These are phyloP conservation scores for Petunia hybrid DNA, from an alignment of 305 asterid species.

Conservation along the genomic window DNA sequence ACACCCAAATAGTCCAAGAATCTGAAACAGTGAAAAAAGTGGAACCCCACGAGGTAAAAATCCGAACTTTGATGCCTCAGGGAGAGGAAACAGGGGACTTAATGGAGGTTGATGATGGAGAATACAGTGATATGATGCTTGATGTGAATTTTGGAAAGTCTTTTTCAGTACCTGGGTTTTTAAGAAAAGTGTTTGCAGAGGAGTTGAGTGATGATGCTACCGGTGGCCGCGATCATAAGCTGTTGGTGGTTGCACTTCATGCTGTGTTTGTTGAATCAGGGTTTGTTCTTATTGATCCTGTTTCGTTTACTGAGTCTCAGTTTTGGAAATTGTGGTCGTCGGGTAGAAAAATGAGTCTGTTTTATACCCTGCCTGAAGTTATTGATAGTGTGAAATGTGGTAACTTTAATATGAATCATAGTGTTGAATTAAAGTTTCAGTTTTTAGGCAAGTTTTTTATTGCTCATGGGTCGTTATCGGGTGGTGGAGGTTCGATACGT, in stretches of 20 bases:
- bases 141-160: conserved; percentile 46
- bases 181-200: conserved; percentile 74
- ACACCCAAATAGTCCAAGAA: conserved; percentile 16
- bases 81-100: conserved; percentile 36
- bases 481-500: conserved; percentile 37
- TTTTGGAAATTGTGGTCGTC: conserved; percentile 53
- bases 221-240: conserved; percentile 57
- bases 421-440: conserved; percentile 64
- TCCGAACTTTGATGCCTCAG: conserved; percentile 27
- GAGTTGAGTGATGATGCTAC: conserved; percentile 61
- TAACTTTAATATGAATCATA: conserved; percentile 19
- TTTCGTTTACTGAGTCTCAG: conserved; percentile 41
- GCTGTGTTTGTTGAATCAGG: conserved; percentile 85
- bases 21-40: not conserved
- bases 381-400: conserved; percentile 28
- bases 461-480: conserved; percentile 64
- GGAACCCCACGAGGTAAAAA: conserved; percentile 31
- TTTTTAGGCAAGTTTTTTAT: conserved; percentile 60
- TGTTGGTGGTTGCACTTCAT: conserved; percentile 73
- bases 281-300: conserved; percentile 65
- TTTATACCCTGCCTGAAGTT: conserved; percentile 67
- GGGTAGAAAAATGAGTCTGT: conserved; percentile 47
- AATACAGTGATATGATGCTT: conserved; percentile 36
- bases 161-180: conserved; percentile 79
- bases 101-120: conserved; percentile 37